These are phyloP conservation scores for Candida pini DNA, from an alignment of 805 yeast species.

Conservation along the genomic window DNA sequence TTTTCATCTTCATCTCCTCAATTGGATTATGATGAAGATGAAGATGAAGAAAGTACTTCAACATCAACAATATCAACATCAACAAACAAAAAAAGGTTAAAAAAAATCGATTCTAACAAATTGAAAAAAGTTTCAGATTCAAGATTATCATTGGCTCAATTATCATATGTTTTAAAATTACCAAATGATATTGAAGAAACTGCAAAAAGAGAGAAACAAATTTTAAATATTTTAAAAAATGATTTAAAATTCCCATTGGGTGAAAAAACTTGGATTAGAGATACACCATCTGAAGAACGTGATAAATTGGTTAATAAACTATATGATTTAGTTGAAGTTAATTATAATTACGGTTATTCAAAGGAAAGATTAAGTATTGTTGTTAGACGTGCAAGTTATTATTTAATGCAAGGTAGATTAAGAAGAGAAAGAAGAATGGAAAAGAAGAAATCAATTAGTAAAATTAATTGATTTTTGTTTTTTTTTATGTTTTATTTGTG, in stretches of 20 bases:
- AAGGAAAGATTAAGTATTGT: slow-evolving; percentile 59
- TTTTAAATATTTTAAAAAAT: slow-evolving; percentile 46
- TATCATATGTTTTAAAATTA: slow-evolving; percentile 47
- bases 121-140: slow-evolving; percentile 37
- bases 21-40: too few species aligned
- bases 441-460: slow-evolving; percentile 23
- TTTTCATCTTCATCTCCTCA: too few species aligned
- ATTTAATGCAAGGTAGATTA: slow-evolving; percentile 71
- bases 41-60: too few species aligned
- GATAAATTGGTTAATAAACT: slow-evolving; percentile 42
- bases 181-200: slow-evolving; percentile 49
- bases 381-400: slow-evolving; percentile 75
- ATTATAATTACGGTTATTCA: slow-evolving; percentile 48
- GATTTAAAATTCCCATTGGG: slow-evolving; percentile 71
- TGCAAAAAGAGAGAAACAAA: slow-evolving; percentile 45
- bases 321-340: slow-evolving; percentile 37
- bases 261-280: slow-evolving; percentile 79
- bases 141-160: slow-evolving; percentile 50
- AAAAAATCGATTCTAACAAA: slow-evolving; percentile 10
- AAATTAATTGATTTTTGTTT: not conserved
- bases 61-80: slow-evolving; percentile 1
- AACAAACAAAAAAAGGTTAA: too few species aligned
- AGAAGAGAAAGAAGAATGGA: slow-evolving; percentile 60
- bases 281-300: slow-evolving; percentile 54
- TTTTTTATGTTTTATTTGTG: not conserved